A percentile compares a stretch with the other conserved stretches of the same genome.
Conservation (phyloP, 2,329 filamentous ascomycete species). For the Epicoccum nigrum region DNA sequence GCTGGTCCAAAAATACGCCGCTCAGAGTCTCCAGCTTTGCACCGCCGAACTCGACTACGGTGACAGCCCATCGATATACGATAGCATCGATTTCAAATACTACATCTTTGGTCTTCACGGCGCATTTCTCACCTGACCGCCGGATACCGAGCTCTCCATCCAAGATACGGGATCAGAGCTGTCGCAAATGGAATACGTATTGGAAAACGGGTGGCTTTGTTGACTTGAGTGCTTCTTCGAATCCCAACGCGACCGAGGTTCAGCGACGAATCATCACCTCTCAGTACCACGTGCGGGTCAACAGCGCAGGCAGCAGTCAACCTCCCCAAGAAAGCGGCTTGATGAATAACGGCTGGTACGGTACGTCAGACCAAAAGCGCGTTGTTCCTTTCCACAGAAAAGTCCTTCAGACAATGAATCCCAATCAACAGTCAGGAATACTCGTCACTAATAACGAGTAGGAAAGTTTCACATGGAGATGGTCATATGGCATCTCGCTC, state of each 20-base stretch:
- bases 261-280: constrained; percentile 59
- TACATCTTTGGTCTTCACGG: constrained; percentile 27
- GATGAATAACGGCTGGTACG: constrained; percentile 61
- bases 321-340: constrained; percentile 57
- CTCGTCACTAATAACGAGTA: constrained; percentile 3
- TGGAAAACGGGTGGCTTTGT: constrained; percentile 59
- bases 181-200: constrained; percentile 54
- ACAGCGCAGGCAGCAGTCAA: constrained; percentile 56
- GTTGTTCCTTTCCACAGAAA: no score
- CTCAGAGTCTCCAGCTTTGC: constrained; percentile 44
- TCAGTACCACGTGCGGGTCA: constrained; percentile 59
- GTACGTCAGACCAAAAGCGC: constrained; percentile 42
- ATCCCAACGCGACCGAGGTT: constrained; percentile 54
- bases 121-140: constrained; percentile 35
- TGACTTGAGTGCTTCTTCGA: constrained; percentile 52
- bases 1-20: constrained; percentile 46
- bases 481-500: constrained; percentile 59
- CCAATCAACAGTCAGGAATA: background rate
- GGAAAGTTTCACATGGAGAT: constrained; percentile 61
- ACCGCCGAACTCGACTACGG: constrained; percentile 51
- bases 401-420: no score
- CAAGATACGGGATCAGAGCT: constrained; percentile 40
- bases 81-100: constrained; percentile 10
- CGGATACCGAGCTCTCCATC: constrained; percentile 26
- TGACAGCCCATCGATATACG: constrained; percentile 38